Evolutionary conservation across 192 early-diverging fungal genomes (phyloP), one percentile per base, ranked within the genome.

Genomic region (Coemansia sp.): DNA sequence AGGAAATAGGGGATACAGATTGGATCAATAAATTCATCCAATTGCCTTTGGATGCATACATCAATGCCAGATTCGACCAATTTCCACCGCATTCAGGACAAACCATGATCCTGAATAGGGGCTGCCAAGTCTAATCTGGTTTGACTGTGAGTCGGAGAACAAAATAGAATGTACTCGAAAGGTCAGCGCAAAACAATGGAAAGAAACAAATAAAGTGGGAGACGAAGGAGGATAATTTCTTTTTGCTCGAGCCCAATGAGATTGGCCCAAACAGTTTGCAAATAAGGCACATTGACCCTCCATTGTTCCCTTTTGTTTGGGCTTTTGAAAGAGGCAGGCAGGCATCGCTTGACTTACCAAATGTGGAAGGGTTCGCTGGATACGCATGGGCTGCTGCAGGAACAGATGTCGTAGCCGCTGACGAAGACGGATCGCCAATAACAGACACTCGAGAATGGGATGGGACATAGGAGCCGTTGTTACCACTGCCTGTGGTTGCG

Each of bases 321-420:
- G 23, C 23, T 53, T 53, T 9, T 30, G 30, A 30, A 30, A 30
- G 2, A 53, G 23, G 51, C 3, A 53, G 23, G 51, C 3, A 53
- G 24, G 24, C 51, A 53, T 53, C 23, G 51, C 15, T 53, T 26
- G 51, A 76, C 78, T 81, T 81, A 81, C 78, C 73, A 53, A 81
- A 72, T 21, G 69, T 63, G 18, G 73, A 57, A 21, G 66, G 48
- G 15, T 33, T 56, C 26, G 72, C 59, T 36, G 68, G 58, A 59
- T 75, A 75, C 24, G 72, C 58, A 53, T 23, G 23, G 51, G 51
- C 51, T 23, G 51, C 23, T 53, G 51, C 51, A 26, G 51, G 51
- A 5, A 26, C 51, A 21, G 75, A 68, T 9, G 65, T 56, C 18
- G 65, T 16, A 18, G 23, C 18, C 2, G 63, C 21, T 24, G 63